Conservation (phyloP, 2,329 filamentous ascomycete genomes). For the Seiridium unicorne region DNA sequence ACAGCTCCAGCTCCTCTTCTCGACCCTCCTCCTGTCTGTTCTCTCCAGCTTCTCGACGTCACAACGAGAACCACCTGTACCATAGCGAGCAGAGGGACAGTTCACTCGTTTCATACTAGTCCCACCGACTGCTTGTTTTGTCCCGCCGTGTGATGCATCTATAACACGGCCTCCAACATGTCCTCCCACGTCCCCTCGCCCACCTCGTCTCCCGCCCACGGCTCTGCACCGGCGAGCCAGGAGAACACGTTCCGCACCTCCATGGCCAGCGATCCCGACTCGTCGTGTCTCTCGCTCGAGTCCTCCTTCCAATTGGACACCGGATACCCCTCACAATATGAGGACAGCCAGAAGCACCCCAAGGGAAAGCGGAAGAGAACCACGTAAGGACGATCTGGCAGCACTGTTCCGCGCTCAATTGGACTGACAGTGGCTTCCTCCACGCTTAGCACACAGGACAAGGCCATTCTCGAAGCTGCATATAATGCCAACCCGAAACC, state of each 20-base stretch:
- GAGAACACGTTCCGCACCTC: conserved; percentile 23
- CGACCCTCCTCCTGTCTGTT: not conserved
- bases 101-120: not conserved
- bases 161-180: conserved; percentile 3
- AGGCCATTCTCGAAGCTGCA: conserved; percentile 81
- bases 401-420: not conserved
- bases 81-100: not conserved
- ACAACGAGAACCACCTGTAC: not conserved
- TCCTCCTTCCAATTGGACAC: conserved; percentile 31
- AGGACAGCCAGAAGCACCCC: conserved; percentile 43
- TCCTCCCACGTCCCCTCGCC: conserved; percentile 9
- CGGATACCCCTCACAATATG: conserved; percentile 23
- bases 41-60: conserved; percentile 3
- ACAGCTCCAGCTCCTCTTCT: not conserved
- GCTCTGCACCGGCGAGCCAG: conserved; percentile 10
- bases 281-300: conserved; percentile 29
- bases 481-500: conserved; percentile 86
- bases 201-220: conserved; percentile 7
- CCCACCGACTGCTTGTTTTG: not conserved
- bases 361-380: conserved; percentile 64
- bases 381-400: conserved; percentile 41
- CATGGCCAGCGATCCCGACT: conserved; percentile 24
- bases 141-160: not conserved
- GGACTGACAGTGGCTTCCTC: conserved; percentile 16
- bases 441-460: conserved; percentile 73